Evolutionary conservation across 106 monocot species (phyloP), one percentile per base, ranked within the genome.

Genomic region (Phalaenopsis equestris): DNA sequence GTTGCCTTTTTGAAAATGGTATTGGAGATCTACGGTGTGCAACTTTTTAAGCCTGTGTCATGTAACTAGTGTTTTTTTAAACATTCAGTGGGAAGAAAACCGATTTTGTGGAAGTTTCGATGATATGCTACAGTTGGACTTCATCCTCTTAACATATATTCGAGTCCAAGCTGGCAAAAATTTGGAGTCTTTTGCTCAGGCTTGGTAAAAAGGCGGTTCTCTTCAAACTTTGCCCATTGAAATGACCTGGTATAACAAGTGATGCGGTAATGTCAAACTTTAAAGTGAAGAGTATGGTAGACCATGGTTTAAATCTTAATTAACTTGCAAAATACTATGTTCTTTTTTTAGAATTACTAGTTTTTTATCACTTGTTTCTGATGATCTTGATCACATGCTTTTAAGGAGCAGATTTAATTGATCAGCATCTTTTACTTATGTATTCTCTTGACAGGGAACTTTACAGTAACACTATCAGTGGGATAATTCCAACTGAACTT

Each of bases 391-490:
- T 70, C 39, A 15, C 23, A 11, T 14, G 38, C 12, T 70, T 37
- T 67, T 70, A 38, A 36, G 14, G 38, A 70, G 38, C 36, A 70
- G 36, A 70, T 37, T 70, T 70, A 37, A 39, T 38, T 15, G 70
- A 70, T 38, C 15, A 70, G 19, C 68, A 70, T 21, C 46, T 47
- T 42, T 23, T 75, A 46, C 47, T 45, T 46, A 12, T 55, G 77
- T 73, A 43, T 70, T 70, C 39, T 70, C 12, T 8, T 81, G 55
- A 56, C 85, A 90, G 90, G 76, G 90, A 90, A 79, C 87, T 90
- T 65, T 90, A 90, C 64, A 90, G 90, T 67, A 90, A 90, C 81
- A 87, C 81, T 72, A 90, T 90, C 36, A 80, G 87, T 75, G 90
- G 87, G 24, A 76, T 48, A 81, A 90, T 90, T 79, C 90, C 90